Conservation (phyloP, 176 grass and related monocot species). For the Oryza punctata region DNA sequence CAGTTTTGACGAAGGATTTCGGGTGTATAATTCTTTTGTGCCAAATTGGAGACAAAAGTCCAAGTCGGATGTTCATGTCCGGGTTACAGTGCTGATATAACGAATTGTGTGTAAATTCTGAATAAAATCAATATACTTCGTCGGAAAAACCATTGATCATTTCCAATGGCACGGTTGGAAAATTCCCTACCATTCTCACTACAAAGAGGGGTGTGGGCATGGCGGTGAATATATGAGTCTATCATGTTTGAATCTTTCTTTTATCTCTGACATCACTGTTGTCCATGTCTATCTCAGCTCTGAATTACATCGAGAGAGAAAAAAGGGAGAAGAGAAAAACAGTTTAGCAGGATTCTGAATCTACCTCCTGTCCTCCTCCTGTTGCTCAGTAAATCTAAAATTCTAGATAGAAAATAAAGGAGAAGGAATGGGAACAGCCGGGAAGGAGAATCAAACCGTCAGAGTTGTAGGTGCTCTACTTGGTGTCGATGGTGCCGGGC, state of each 20-base stretch:
- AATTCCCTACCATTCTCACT: no score
- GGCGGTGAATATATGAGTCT: background rate
- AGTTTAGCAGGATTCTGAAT: background rate
- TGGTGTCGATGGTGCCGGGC: background rate
- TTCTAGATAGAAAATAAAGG: background rate
- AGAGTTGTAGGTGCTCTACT: background rate
- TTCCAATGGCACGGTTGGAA: no score
- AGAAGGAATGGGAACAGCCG: background rate
- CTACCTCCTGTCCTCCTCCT: background rate
- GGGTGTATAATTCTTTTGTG: no score
- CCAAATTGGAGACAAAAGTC: no score
- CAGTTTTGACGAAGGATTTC: no score
- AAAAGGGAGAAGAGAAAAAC: background rate
- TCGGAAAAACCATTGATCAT: no score
- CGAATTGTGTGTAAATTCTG: no score
- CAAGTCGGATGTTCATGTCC: no score
- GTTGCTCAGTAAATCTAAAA: background rate
- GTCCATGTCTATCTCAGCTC: background rate
- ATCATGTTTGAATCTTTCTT: background rate
- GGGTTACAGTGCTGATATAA: no score
- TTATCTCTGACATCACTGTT: background rate
- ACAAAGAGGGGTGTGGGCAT: background rate
- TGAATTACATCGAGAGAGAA: background rate
- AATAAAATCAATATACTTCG: no score
- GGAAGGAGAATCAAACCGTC: background rate